Percentiles rank a stretch among this genome's conserved stretches.
phyloP scores from a whole-genome alignment of 169 alveolate genomes.

The Eimeria sp. region DNA sequence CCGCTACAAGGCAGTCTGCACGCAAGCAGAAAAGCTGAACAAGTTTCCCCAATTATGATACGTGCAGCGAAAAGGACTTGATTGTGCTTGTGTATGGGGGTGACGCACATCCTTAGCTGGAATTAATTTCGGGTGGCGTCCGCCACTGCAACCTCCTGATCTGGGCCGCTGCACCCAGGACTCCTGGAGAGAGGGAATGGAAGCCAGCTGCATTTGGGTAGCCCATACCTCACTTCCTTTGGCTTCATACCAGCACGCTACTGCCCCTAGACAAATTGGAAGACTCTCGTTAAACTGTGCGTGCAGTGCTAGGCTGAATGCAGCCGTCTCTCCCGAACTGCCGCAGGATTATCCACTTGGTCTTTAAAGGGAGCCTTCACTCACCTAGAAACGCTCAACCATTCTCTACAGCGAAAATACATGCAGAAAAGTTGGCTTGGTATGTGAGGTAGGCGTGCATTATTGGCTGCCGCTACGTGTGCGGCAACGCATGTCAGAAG shows the following conservation, averaged over 20 bases:
- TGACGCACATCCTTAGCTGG: too few relatives aligned
- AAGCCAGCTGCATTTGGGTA: neutral
- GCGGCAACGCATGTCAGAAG: too few relatives aligned
- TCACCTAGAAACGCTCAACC: neutral
- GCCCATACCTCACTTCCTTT: too few relatives aligned
- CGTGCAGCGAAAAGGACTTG: neutral
- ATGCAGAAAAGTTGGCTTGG: too few relatives aligned
- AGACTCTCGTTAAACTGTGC: neutral
- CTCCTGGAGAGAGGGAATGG: neutral
- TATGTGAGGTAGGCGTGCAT: neutral
- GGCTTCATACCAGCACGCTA: neutral
- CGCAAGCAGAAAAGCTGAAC: neutral
- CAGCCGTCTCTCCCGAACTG: too few relatives aligned
- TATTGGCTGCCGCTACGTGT: neutral
- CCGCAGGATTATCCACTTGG: neutral
- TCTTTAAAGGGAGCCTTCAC: neutral
- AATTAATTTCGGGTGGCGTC: too few relatives aligned
- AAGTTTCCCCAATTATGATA: neutral
- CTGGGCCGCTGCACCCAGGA: too few relatives aligned
- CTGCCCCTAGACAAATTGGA: neutral
- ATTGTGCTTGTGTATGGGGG: neutral
- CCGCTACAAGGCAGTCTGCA: neutral
- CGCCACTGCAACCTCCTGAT: too few relatives aligned
- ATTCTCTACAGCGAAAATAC: too few relatives aligned
- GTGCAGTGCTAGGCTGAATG: too few relatives aligned